Evolutionary conservation across 768 basidiomycete genomes (phyloP).

Genomic region (Leccinum fibrillosum): DNA sequence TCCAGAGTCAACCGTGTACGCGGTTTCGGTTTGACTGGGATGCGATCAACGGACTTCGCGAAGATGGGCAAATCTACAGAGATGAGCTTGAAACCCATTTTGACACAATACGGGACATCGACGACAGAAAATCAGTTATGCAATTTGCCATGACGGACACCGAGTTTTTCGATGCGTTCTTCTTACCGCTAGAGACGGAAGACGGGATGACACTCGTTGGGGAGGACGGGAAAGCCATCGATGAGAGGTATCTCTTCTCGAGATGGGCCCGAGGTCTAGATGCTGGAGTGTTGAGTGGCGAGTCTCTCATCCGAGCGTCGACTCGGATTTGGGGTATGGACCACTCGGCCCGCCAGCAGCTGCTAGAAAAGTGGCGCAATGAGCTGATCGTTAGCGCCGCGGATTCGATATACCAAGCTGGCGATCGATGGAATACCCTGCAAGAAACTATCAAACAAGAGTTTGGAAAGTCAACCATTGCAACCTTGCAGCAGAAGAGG

Average conservation of each 20-base stretch:
- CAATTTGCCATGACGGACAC: conserved; percentile 46
- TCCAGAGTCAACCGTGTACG: conserved; percentile 26
- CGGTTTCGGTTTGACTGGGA: background rate
- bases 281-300: conserved; percentile 40
- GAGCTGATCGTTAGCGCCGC: conserved; percentile 32
- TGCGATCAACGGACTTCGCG: conserved; percentile 15
- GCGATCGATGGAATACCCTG: conserved; percentile 35
- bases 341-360: conserved; percentile 23
- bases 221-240: conserved; percentile 35
- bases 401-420: conserved; percentile 28
- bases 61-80: conserved; percentile 35
- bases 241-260: conserved; percentile 41
- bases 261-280: conserved; percentile 44
- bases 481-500: conserved; percentile 41
- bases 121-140: conserved; percentile 33
- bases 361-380: conserved; percentile 32
- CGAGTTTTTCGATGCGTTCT: conserved; percentile 43
- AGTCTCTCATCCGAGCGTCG: conserved; percentile 25
- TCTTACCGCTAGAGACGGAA: conserved; percentile 30
- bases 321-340: conserved; percentile 40
- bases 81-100: conserved; percentile 16
- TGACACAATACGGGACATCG: conserved; percentile 15
- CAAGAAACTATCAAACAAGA: conserved; percentile 33
- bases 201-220: conserved; percentile 50
- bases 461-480: conserved; percentile 31